Evolutionary conservation across 352 stramenopile genomes (phyloP), one percentile per base, ranked within the genome.

Genomic region (Phytophthora pluvialis): DNA sequence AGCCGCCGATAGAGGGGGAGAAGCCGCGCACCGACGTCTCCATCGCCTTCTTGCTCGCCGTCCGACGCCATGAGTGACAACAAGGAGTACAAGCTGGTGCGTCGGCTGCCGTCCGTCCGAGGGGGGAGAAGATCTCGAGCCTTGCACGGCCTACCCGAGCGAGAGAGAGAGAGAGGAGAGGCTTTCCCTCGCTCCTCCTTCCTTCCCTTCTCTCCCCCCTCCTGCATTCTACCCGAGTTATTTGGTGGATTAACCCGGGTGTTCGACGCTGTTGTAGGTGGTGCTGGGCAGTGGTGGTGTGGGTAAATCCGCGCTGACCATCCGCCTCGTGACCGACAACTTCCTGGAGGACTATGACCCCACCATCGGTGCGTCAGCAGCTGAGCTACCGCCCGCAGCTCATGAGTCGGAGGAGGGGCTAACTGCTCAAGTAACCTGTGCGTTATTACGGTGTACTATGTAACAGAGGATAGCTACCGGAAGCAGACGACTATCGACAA

Each of bases 281-380:
- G 90, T 97, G 55, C 73, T 97, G 50, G 91, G 91, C 51, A 94
- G 86, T 61, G 91, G 91, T 67, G 91, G 91, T 67, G 91, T 97
- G 26, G 91, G 91, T 63, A 97, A 97, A 78, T 97, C 88, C 29
- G 91, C 91, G 56, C 76, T 97, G n/a, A 97, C 90, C 44, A 94
- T 97, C 64, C 87, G 91, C n/a, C 87, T 97, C 46, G 88, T 97
- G 65, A 94, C 88, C 13, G 91, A 97, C 64, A 95, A 96, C 70
- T 97, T 97, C 64, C 72, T 97, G n/a, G 89, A 97, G 66, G 89
- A 97, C 75, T 97, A 96, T 81, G 91, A 97, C 71, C 91, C 91
- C 26, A 97, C 91, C 28, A 96, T 97, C 64, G 87, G 87, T 93
- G 64, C 54, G 77, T 60, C 33, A 48, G 29, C 28, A 3, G 35